Percentiles rank a stretch among this genome's conserved stretches.
These are phyloP conservation scores for Lathyrus aphaca DNA, from an alignment of 306 rosid species.

Conservation along the genomic window DNA sequence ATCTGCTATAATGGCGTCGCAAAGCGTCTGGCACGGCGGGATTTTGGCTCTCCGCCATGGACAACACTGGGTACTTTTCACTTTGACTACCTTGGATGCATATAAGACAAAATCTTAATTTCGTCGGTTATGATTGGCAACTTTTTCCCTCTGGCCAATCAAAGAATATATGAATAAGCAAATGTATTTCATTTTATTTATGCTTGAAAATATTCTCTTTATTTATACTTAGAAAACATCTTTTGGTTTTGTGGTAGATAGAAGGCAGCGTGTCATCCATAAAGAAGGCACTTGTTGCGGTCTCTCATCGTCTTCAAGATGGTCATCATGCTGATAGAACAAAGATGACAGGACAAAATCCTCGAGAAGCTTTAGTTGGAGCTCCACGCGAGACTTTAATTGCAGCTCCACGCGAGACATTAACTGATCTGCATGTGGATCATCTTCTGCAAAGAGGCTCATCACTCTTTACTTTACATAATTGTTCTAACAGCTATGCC, in stretches of 20 bases:
- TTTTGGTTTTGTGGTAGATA: slow-evolving; percentile 60
- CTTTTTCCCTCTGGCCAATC: slow-evolving; percentile 22
- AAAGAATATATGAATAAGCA: slow-evolving; percentile 17
- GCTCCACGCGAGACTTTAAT: slow-evolving; percentile 41
- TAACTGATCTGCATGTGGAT: slow-evolving; percentile 56
- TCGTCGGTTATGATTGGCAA: slow-evolving; percentile 19
- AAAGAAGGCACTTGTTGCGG: slow-evolving; percentile 86
- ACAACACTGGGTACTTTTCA: not conserved
- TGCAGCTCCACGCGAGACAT: slow-evolving; percentile 42
- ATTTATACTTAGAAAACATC: slow-evolving; percentile 28
- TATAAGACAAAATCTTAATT: not conserved
- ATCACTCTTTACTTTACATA: slow-evolving; percentile 51
- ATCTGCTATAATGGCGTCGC: too few species aligned
- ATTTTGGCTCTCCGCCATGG: too few species aligned
- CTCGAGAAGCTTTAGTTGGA: slow-evolving; percentile 40
- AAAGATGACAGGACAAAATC: slow-evolving; percentile 56
- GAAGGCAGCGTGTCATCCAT: slow-evolving; percentile 83
- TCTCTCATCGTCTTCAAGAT: slow-evolving; percentile 79
- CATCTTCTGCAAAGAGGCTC: slow-evolving; percentile 57
- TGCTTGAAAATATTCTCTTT: not conserved
- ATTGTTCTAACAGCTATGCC: slow-evolving; percentile 60
- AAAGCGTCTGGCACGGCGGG: too few species aligned
- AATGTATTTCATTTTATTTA: slow-evolving; percentile 16
- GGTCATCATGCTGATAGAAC: slow-evolving; percentile 57
- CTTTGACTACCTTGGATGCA: slow-evolving; percentile 27